A percentile compares a stretch with the other conserved stretches of the same genome.
phyloP scores from a whole-genome alignment of 176 grass and related monocot genomes.

The Saccharum officinarum region DNA sequence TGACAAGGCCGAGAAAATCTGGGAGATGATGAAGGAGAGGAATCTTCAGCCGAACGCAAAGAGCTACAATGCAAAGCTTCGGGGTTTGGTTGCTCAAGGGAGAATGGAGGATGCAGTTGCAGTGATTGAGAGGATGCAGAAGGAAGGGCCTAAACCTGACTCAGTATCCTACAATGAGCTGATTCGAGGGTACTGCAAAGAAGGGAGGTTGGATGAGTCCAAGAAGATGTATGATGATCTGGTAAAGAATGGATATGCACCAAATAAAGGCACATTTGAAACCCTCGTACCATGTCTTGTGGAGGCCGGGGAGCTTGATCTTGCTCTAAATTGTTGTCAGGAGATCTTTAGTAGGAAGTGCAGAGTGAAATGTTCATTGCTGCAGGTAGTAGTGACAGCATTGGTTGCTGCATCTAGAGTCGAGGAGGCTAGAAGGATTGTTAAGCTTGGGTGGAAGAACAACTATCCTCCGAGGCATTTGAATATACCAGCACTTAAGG shows the following conservation, averaged over 20 bases:
- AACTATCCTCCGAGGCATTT: constrained; percentile 37
- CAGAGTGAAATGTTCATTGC: constrained; percentile 24
- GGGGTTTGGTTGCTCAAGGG: constrained; percentile 41
- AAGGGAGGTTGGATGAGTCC: constrained; percentile 48
- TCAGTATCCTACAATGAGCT: constrained; percentile 55
- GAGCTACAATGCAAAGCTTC: constrained; percentile 65
- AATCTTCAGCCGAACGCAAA: constrained; percentile 40
- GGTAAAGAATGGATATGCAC: constrained; percentile 37
- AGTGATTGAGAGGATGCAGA: constrained; percentile 47
- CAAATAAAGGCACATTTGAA: constrained; percentile 53
- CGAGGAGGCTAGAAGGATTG: constrained; percentile 51
- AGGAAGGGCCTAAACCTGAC: constrained; percentile 53
- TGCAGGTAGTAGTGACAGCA: constrained; percentile 54
- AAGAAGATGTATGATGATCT: constrained; percentile 53
- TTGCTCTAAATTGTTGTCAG: constrained; percentile 51
- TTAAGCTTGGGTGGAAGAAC: constrained; percentile 48
- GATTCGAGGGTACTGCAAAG: constrained; percentile 47
- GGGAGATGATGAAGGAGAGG: constrained; percentile 65
- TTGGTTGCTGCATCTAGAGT: constrained; percentile 39
- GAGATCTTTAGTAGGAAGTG: constrained; percentile 32
- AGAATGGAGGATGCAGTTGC: constrained; percentile 45
- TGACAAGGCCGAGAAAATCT: constrained; percentile 40
- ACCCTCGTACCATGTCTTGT: constrained; percentile 38
- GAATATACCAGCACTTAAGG: constrained; percentile 1
- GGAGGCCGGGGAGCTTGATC: constrained; percentile 50